These are phyloP conservation scores for Toxoplasma gondii DNA, from an alignment of 169 alveolate genomes.

Conservation along the genomic window DNA sequence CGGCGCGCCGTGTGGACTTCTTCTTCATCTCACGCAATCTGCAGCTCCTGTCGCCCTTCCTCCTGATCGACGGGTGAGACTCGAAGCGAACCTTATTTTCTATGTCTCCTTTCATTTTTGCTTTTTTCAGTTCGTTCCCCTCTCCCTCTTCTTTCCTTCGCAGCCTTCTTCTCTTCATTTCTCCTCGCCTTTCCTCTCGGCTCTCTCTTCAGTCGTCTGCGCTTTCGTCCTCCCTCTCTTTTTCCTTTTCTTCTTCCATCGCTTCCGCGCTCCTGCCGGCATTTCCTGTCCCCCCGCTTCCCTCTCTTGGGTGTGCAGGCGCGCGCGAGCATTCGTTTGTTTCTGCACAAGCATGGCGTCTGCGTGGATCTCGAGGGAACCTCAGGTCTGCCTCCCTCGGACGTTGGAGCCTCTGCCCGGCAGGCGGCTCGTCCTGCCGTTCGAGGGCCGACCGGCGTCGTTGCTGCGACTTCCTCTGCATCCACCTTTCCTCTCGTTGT, in stretches of 20 bases:
- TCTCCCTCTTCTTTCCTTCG: background rate
- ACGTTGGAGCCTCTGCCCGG: slow-evolving; percentile 59
- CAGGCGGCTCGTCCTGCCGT: background rate
- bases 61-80: slow-evolving; percentile 59
- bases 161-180: background rate
- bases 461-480: background rate
- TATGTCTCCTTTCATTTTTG: background rate
- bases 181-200: background rate
- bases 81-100: background rate
- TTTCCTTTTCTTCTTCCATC: too few species aligned
- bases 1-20: slow-evolving; percentile 99
- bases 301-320: slow-evolving; percentile 38
- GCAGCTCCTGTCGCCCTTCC: slow-evolving; percentile 69
- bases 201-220: background rate
- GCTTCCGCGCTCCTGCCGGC: too few species aligned
- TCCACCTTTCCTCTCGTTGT: slow-evolving; percentile 87
- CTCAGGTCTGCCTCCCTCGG: slow-evolving; percentile 64
- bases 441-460: background rate
- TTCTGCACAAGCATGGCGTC: slow-evolving; percentile 58
- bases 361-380: slow-evolving; percentile 60
- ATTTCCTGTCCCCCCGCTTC: too few species aligned
- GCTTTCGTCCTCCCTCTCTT: background rate
- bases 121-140: background rate
- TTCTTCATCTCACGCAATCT: slow-evolving; percentile 91
- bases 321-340: slow-evolving; percentile 51